Conservation (phyloP, 1,284 basidiomycete genomes). For the Abortiporus biennis region DNA sequence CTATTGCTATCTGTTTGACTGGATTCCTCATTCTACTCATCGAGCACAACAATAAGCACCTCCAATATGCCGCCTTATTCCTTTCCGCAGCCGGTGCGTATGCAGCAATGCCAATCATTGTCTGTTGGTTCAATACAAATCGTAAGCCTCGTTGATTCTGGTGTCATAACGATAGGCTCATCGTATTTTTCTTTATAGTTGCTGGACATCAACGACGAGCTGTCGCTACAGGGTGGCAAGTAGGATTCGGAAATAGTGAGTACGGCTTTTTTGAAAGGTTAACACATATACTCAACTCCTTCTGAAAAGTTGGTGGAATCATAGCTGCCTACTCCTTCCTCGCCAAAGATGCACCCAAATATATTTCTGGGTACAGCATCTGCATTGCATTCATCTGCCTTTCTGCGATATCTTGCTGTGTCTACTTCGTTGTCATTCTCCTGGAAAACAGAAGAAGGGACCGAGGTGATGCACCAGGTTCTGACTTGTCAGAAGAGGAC, state of each 20-base stretch:
- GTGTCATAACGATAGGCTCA: background rate
- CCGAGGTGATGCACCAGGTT: constrained; percentile 12
- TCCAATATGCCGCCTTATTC: constrained; percentile 21
- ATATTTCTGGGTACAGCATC: constrained; percentile 16
- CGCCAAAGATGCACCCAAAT: constrained; percentile 15
- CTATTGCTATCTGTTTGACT: constrained; percentile 11
- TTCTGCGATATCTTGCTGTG: constrained; percentile 10
- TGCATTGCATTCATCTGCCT: constrained; percentile 17
- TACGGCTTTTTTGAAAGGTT: background rate
- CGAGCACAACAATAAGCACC: constrained; percentile 14
- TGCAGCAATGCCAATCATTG: constrained; percentile 19
- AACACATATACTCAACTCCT: background rate
- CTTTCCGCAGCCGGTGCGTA: constrained; percentile 19
- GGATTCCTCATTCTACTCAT: constrained; percentile 17
- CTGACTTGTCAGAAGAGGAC: constrained; percentile 18
- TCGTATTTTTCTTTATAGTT: constrained; percentile 9
- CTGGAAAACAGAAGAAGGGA: constrained; percentile 20
- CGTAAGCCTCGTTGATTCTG: constrained; percentile 9
- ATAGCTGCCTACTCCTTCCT: constrained; percentile 20
- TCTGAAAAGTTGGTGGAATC: constrained; percentile 17
- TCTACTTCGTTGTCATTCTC: constrained; percentile 14
- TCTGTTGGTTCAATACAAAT: constrained; percentile 24
- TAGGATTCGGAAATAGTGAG: constrained; percentile 21
- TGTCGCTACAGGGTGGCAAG: constrained; percentile 18
- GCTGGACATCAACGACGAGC: constrained; percentile 14